phyloP scores from a whole-genome alignment of 306 rosid genomes.

The Bauhinia variegata region DNA sequence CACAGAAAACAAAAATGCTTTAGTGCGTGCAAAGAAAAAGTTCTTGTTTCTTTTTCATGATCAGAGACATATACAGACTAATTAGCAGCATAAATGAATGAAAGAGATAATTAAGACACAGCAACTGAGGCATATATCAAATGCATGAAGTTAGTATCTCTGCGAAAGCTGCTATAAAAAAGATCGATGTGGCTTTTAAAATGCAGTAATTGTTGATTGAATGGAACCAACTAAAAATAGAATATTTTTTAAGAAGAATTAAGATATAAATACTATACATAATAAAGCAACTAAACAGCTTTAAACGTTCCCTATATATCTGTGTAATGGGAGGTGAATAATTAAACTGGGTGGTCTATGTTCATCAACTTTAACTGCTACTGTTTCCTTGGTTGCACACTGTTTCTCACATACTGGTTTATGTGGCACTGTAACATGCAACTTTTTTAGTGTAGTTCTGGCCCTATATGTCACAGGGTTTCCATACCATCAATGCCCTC shows the following conservation, averaged over 20 bases:
- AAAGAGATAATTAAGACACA: slow-evolving; percentile 29
- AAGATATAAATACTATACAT: background rate
- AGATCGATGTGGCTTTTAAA: slow-evolving; percentile 5
- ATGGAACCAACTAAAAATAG: slow-evolving; percentile 14
- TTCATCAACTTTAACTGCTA: slow-evolving; percentile 27
- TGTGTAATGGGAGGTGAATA: slow-evolving; percentile 24
- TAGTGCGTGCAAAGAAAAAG: slow-evolving; percentile 1
- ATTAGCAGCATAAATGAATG: slow-evolving; percentile 22
- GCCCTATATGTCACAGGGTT: slow-evolving; percentile 45
- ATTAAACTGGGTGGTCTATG: slow-evolving; percentile 8
- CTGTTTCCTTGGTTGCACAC: background rate
- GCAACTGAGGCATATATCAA: slow-evolving; percentile 24
- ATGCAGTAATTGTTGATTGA: slow-evolving; percentile 18
- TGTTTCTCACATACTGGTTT: slow-evolving; percentile 30
- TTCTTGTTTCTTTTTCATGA: slow-evolving; percentile 7
- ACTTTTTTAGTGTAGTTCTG: slow-evolving; percentile 64
- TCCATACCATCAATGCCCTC: slow-evolving; percentile 32
- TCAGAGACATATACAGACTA: slow-evolving; percentile 9
- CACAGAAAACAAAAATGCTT: no score
- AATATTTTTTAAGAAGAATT: background rate
- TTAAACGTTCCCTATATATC: slow-evolving; percentile 52
- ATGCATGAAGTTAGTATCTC: slow-evolving; percentile 1
- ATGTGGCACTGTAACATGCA: slow-evolving; percentile 40
- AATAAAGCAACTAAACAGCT: slow-evolving; percentile 43
- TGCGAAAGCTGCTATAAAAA: slow-evolving; percentile 33